These are phyloP conservation scores for Cladophialophora bantiana DNA, from an alignment of 2,329 filamentous ascomycete species.

Conservation along the genomic window DNA sequence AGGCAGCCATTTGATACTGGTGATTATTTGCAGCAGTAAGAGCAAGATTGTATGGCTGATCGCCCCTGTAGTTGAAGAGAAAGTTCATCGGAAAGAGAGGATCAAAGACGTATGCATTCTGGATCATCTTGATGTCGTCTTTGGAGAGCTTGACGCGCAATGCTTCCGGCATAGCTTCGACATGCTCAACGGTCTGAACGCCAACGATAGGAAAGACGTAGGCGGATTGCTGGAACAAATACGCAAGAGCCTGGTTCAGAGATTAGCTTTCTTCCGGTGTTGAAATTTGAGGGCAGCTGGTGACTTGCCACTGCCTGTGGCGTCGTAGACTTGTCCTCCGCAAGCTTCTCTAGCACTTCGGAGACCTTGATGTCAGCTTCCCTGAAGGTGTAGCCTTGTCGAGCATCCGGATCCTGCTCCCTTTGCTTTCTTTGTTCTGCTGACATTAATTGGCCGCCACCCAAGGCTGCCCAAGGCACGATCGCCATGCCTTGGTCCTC, in stretches of 20 bases:
- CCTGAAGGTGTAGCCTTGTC: conserved; percentile 21
- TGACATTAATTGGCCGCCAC: conserved; percentile 58
- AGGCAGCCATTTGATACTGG: conserved; percentile 32
- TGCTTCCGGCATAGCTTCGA: conserved; percentile 63
- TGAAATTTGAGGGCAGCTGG: too few relatives aligned
- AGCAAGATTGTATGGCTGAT: conserved; percentile 9
- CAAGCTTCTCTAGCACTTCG: conserved; percentile 32
- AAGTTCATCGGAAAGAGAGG: conserved; percentile 58
- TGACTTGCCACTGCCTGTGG: conserved; percentile 26
- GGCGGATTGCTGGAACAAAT: conserved; percentile 57
- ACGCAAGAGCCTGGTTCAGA: conserved; percentile 53
- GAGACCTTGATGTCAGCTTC: conserved; percentile 31
- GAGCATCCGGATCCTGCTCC: conserved; percentile 34
- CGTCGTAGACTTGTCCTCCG: conserved; percentile 18
- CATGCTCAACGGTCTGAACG: conserved; percentile 60
- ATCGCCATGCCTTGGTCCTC: conserved; percentile 67
- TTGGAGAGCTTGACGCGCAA: conserved; percentile 58
- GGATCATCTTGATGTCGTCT: conserved; percentile 62
- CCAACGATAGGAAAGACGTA: conserved; percentile 63
- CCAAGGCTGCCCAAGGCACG: conserved; percentile 62
- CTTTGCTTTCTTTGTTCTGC: conserved; percentile 46
- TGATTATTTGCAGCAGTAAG: conserved; percentile 21
- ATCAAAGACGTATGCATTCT: conserved; percentile 60
- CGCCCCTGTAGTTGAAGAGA: conserved; percentile 14
- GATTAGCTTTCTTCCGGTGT: neutral